A percentile compares a stretch with the other conserved stretches of the same genome.
Evolutionary conservation across 352 stramenopile species (phyloP).

Genomic region (Globisporangium mamillatum): DNA sequence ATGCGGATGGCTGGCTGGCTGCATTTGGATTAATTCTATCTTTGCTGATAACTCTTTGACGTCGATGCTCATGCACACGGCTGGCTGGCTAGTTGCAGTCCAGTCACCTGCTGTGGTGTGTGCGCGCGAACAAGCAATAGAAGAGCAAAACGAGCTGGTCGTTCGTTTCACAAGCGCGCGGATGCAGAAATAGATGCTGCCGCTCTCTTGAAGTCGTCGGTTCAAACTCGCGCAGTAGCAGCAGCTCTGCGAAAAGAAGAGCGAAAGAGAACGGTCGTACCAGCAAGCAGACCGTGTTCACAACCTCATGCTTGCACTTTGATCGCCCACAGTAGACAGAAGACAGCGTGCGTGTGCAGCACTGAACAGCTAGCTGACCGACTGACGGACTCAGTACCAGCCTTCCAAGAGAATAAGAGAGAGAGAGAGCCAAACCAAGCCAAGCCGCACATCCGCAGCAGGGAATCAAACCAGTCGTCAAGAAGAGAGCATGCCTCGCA

Average conservation of each 20-base stretch:
- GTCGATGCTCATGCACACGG: neutral
- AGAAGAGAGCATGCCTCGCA: slow-evolving; percentile 4
- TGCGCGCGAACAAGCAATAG: neutral
- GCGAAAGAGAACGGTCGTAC: neutral
- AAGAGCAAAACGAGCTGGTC: neutral
- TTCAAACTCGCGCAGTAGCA: neutral
- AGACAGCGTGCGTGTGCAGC: no score
- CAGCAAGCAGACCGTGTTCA: neutral
- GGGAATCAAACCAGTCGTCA: neutral
- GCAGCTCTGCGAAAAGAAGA: neutral
- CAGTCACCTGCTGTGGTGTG: no score
- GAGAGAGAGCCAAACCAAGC: neutral
- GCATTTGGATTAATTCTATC: no score
- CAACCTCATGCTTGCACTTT: no score
- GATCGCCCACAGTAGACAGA: no score
- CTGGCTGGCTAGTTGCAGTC: no score
- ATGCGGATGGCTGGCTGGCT: no score
- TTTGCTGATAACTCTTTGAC: neutral
- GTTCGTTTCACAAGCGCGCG: slow-evolving; percentile 3
- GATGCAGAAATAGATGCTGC: slow-evolving; percentile 7
- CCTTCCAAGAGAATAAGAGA: no score
- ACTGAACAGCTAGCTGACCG: no score
- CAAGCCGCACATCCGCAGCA: neutral
- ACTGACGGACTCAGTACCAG: no score
- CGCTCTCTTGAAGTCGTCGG: neutral